A percentile compares a stretch with the other conserved stretches of the same genome.
Evolutionary conservation across 1,139 yeast genomes (phyloP).

Genomic region (Suhomyces terraborum): DNA sequence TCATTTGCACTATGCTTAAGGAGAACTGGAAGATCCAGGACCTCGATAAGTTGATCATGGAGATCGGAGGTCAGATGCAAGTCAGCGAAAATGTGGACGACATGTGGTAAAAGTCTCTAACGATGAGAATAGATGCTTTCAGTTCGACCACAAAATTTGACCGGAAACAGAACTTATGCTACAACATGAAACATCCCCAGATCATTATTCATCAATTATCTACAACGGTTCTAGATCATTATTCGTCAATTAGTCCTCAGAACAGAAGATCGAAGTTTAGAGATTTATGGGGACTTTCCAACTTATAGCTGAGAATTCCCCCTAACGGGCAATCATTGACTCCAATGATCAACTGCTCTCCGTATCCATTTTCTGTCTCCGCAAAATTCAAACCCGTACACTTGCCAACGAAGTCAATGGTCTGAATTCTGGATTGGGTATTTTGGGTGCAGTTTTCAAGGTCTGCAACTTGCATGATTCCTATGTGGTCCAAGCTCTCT

Average conservation of each 20-base stretch:
- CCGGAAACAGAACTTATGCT: too few relatives aligned
- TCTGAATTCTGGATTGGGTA: conserved; percentile 40
- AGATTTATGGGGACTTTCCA: conserved; percentile 37
- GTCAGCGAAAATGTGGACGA: conserved; percentile 45
- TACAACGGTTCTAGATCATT: not conserved
- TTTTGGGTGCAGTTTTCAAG: conserved; percentile 21
- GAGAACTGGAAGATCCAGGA: conserved; percentile 35
- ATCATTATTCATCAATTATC: too few relatives aligned
- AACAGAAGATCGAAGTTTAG: conserved; percentile 44
- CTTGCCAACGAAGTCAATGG: conserved; percentile 58
- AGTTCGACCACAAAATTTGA: too few relatives aligned
- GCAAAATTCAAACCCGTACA: conserved; percentile 57
- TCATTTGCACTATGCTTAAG: conserved; percentile 40
- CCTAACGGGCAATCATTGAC: conserved; percentile 60
- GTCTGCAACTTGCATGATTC: conserved; percentile 44
- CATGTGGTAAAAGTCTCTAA: conserved; percentile 47
- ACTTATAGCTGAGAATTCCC: conserved; percentile 53
- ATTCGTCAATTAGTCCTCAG: not conserved
- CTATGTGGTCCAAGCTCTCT: conserved; percentile 62
- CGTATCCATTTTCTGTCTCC: conserved; percentile 46
- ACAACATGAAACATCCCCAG: too few relatives aligned
- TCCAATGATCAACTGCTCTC: conserved; percentile 54
- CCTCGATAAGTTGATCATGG: conserved; percentile 37
- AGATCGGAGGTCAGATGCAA: conserved; percentile 43
- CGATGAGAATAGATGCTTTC: too few relatives aligned